Percentiles rank a stretch among this genome's conserved stretches.
phyloP scores from a whole-genome alignment of 2,329 filamentous ascomycete genomes.

The Botryosphaeria dothidea region DNA sequence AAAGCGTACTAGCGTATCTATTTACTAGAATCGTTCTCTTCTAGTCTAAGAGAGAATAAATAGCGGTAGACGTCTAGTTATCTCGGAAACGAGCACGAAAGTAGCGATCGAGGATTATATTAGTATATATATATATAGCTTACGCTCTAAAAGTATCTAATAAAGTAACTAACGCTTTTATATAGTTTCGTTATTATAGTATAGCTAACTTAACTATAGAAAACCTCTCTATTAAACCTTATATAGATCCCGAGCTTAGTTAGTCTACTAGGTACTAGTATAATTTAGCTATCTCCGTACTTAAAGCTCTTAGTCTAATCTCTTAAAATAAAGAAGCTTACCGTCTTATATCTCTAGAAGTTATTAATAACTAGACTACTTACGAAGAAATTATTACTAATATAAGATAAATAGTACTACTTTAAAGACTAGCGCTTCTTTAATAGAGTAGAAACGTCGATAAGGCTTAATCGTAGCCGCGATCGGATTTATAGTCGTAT shows the following conservation, averaged over 20 bases:
- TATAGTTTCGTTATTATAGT: neutral
- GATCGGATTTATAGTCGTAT: neutral
- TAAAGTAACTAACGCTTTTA: neutral
- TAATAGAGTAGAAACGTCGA: neutral
- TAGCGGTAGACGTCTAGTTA: neutral
- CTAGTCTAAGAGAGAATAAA: neutral
- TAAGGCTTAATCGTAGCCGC: neutral
- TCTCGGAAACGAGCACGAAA: neutral
- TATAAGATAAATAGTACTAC: neutral
- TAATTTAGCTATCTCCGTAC: neutral
- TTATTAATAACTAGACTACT: neutral
- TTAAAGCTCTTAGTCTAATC: neutral
- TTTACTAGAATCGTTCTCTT: neutral
- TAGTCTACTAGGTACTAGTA: neutral
- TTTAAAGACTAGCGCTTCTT: neutral
- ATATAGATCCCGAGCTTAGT: neutral
- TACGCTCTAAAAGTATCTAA: neutral
- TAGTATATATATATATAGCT: neutral
- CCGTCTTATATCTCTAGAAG: neutral
- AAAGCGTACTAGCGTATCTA: neutral
- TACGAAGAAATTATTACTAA: neutral
- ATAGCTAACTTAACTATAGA: neutral
- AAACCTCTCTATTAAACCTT: neutral
- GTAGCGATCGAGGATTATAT: neutral
- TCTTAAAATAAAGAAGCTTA: neutral